A percentile compares a stretch with the other conserved stretches of the same genome.
These are phyloP conservation scores for Saccharomyces hybrid DNA, from an alignment of 1,139 yeast species.

Conservation along the genomic window DNA sequence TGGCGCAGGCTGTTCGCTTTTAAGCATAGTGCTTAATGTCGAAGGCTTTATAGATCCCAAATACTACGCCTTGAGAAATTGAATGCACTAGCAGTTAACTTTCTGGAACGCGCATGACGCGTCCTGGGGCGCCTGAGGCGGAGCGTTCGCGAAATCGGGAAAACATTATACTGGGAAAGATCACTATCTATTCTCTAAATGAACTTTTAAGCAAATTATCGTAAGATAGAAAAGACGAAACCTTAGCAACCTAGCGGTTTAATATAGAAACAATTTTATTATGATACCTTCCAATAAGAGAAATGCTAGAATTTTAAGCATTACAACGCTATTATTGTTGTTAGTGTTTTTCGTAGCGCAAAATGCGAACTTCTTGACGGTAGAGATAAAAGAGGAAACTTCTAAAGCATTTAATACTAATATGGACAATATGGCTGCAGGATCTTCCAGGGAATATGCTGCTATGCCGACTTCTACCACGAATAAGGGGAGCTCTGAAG, in stretches of 20 bases:
- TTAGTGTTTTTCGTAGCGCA: slow-evolving; percentile 24
- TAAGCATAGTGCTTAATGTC: background rate
- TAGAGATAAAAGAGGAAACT: slow-evolving; percentile 7
- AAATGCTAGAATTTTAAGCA: slow-evolving; percentile 22
- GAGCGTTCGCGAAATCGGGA: background rate
- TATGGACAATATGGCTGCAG: slow-evolving; percentile 1
- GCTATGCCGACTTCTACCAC: background rate
- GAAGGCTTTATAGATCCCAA: background rate
- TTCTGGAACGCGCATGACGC: background rate
- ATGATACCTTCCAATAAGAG: slow-evolving; percentile 15
- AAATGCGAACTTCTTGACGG: slow-evolving; percentile 15
- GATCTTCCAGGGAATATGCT: slow-evolving; percentile 3
- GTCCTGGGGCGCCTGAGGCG: background rate
- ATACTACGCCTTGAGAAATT: background rate
- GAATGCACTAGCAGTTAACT: background rate
- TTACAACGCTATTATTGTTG: slow-evolving; percentile 22
- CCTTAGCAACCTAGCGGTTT: background rate
- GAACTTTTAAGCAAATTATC: background rate
- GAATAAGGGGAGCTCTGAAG: slow-evolving; percentile 6
- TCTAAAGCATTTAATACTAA: background rate
- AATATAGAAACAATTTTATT: background rate
- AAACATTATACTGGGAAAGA: background rate
- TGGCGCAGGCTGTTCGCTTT: background rate
- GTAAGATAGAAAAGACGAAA: background rate
- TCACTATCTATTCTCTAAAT: background rate